Conservation (phyloP, 768 basidiomycete species). For the Boletellus ananas region DNA sequence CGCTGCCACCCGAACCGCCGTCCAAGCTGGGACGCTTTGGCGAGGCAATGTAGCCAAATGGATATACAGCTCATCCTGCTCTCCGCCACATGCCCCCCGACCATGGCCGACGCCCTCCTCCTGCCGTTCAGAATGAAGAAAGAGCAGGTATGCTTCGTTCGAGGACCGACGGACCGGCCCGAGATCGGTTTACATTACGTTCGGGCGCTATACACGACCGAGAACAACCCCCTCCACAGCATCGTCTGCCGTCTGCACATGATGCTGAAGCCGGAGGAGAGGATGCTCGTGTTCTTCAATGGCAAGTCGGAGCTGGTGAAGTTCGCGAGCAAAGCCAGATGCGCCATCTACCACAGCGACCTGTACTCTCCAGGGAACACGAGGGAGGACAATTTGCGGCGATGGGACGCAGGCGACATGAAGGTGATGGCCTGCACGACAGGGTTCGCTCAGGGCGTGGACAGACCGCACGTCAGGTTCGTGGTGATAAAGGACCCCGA, state of each 20-base stretch:
- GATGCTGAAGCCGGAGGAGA: not conserved
- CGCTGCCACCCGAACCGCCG: not conserved
- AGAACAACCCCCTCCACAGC: no score
- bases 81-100: not conserved
- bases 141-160: no score
- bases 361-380: not conserved
- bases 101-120: no score
- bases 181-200: no score
- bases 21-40: not conserved
- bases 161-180: no score
- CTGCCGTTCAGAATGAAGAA: no score
- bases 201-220: no score
- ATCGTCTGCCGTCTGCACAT: not conserved
- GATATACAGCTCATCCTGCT: not conserved
- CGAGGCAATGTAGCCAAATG: not conserved
- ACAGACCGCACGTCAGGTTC: not conserved
- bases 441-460: not conserved
- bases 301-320: not conserved
- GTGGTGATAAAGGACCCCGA: not conserved
- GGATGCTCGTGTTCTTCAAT: not conserved
- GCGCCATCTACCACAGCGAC: not conserved
- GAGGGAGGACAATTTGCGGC: not conserved
- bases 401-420: not conserved
- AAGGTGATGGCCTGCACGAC: slow-evolving; percentile 5
- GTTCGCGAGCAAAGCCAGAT: no score